Percentiles rank a stretch among this genome's conserved stretches.
Conservation (phyloP, 202 grass and related monocot genomes). For the Musa balbisiana region DNA sequence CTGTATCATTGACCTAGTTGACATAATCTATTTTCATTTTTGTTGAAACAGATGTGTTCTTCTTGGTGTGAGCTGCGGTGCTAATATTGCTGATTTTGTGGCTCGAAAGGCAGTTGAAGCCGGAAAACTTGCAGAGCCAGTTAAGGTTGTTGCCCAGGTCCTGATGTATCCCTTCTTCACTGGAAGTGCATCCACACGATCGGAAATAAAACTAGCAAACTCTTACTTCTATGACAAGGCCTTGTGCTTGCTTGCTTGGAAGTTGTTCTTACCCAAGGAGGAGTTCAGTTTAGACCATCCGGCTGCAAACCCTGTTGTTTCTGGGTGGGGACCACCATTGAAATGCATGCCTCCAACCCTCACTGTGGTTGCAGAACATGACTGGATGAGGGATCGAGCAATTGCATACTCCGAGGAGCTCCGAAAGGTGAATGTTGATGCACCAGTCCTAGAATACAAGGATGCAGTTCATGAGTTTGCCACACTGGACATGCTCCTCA, state of each 20-base stretch:
- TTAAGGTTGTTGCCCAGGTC: slow-evolving; percentile 5
- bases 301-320: background rate
- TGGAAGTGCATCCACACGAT: background rate
- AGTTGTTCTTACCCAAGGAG: background rate
- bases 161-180: slow-evolving; percentile 8
- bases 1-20: background rate
- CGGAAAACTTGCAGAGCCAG: background rate
- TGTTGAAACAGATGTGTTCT: slow-evolving; percentile 5
- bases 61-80: background rate
- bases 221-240: background rate
- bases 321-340: background rate
- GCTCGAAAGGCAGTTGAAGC: slow-evolving; percentile 1
- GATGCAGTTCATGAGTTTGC: slow-evolving; percentile 7
- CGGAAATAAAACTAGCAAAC: slow-evolving; percentile 1
- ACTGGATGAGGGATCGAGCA: slow-evolving; percentile 1
- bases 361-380: slow-evolving; percentile 1
- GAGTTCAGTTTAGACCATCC: background rate
- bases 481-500: slow-evolving; percentile 3
- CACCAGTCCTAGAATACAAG: background rate
- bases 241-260: slow-evolving; percentile 1
- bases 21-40: too few relatives aligned
- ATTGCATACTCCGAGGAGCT: background rate
- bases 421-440: background rate
- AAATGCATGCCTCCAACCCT: background rate
- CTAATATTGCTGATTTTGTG: background rate